Conservation (phyloP, 768 basidiomycete genomes). For the Termitomyces sp. region DNA sequence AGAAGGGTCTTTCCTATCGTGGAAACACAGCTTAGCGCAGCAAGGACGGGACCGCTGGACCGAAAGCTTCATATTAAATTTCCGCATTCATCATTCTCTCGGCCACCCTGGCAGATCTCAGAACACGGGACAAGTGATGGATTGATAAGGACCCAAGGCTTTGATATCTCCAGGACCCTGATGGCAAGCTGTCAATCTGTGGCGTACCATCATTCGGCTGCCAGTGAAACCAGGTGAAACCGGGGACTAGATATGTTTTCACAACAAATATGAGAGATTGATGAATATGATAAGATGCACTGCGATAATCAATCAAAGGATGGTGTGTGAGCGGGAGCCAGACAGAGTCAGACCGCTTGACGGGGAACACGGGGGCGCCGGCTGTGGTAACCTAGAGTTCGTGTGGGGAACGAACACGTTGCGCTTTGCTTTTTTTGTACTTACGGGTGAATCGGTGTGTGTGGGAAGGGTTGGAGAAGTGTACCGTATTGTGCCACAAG, state of each 20-base stretch:
- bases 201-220: background rate
- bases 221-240: background rate
- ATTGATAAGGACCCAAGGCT: background rate
- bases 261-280: background rate
- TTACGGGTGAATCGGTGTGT: background rate
- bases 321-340: background rate
- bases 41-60: background rate
- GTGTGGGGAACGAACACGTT: background rate
- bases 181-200: background rate
- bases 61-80: background rate
- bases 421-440: background rate
- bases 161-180: background rate
- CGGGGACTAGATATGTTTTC: background rate
- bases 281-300: background rate
- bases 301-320: background rate
- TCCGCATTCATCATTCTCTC: background rate
- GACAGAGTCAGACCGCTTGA: background rate
- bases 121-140: background rate
- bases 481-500: background rate
- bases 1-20: constrained; percentile 5
- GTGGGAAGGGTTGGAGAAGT: background rate
- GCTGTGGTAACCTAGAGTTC: background rate
- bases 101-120: background rate
- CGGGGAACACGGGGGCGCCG: background rate
- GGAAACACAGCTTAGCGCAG: background rate